Evolutionary conservation across 2,329 filamentous ascomycete species (phyloP).

Genomic region (Penicillium sp.): DNA sequence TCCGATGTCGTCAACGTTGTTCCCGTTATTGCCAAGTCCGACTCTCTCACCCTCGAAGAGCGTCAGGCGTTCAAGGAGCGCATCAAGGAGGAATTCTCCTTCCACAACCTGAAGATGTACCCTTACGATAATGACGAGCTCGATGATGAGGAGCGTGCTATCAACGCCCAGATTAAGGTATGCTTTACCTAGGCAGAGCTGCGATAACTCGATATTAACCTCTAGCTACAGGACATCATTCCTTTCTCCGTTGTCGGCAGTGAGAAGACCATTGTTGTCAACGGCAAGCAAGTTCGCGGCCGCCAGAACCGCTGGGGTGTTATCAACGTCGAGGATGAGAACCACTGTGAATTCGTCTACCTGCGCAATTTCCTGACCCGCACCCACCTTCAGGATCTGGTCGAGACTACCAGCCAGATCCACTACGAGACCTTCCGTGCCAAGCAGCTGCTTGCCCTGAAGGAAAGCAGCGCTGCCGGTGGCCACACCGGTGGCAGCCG

Average conservation of each 20-base stretch:
- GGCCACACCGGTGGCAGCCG: constrained; percentile 61
- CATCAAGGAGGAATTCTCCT: constrained; percentile 98
- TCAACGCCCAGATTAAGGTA: constrained; percentile 97
- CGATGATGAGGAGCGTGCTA: constrained; percentile 85
- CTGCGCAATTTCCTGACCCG: constrained; percentile 96
- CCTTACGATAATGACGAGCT: constrained; percentile 99
- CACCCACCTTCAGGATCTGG: constrained; percentile 95
- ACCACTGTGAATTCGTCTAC: constrained; percentile 98
- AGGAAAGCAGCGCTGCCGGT: constrained; percentile 88
- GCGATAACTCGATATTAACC: constrained; percentile 31
- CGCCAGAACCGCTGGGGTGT: constrained; percentile 99
- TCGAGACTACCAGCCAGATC: constrained; percentile 98
- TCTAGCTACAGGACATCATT: constrained; percentile 63
- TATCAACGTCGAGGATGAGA: constrained; percentile 99
- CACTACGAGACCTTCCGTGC: constrained; percentile 99
- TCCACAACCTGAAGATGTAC: constrained; percentile 99
- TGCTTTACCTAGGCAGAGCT: neutral
- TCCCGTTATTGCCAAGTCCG: constrained; percentile 95
- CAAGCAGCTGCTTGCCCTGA: constrained; percentile 93
- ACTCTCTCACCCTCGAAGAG: constrained; percentile 92
- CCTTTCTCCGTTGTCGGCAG: constrained; percentile 97
- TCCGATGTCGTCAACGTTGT: constrained; percentile 99
- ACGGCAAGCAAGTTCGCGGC: constrained; percentile 92
- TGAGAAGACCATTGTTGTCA: constrained; percentile 94
- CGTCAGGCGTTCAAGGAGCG: constrained; percentile 93